Conservation (phyloP, 1,139 yeast genomes). For the Zygosaccharomyces sapae region DNA sequence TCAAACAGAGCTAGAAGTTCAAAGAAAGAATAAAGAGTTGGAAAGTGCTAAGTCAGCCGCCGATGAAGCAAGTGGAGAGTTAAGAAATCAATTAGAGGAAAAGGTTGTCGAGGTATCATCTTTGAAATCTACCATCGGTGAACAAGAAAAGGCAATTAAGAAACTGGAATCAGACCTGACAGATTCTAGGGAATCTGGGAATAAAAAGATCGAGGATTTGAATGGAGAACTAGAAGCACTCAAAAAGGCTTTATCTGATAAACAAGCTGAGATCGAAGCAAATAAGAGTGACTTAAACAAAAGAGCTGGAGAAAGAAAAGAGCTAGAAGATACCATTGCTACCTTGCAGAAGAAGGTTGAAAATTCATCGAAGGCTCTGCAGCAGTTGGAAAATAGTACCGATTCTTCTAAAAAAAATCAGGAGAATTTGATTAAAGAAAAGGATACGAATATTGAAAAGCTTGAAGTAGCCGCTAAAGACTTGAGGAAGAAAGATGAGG, state of each 20-base stretch:
- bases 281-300: not conserved
- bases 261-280: not conserved
- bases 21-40: constrained; percentile 6
- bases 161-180: not conserved
- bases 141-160: constrained; percentile 1
- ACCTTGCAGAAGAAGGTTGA: constrained; percentile 8
- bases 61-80: constrained; percentile 6
- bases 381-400: not conserved
- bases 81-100: constrained; percentile 1
- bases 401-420: constrained; percentile 11
- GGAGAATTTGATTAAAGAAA: constrained; percentile 2
- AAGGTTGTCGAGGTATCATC: constrained; percentile 6
- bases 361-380: constrained; percentile 7
- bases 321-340: constrained; percentile 1
- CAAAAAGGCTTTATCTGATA: not conserved
- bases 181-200: not conserved
- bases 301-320: not conserved
- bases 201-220: not conserved
- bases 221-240: not conserved
- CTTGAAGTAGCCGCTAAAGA: not conserved
- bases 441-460: constrained; percentile 10
- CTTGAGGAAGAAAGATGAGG: not conserved
- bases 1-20: constrained; percentile 8
- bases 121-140: constrained; percentile 4
- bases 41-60: constrained; percentile 1